Conservation (phyloP, 257 asterid genomes). For the Misopates orontium region DNA sequence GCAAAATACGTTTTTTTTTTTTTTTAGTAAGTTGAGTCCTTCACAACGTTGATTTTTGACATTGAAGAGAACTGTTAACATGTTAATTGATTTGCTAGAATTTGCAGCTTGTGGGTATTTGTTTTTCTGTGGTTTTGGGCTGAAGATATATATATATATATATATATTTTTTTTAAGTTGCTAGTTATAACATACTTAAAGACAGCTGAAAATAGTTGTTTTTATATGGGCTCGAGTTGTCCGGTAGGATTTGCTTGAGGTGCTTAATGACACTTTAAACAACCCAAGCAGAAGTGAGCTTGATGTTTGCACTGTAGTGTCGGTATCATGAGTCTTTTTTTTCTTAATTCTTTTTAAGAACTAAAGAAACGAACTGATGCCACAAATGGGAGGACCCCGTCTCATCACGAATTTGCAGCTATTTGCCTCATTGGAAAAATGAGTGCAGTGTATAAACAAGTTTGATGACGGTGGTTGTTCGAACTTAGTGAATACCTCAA, state of each 20-base stretch:
- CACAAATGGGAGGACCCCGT: not conserved
- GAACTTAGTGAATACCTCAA: too few relatives aligned
- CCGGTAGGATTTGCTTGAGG: not conserved
- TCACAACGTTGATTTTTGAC: not conserved
- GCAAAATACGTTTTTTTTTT: not conserved
- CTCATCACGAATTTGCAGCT: too few relatives aligned
- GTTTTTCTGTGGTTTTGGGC: not conserved
- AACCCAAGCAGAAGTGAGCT: not conserved
- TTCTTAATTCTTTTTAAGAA: not conserved
- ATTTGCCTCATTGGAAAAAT: too few relatives aligned
- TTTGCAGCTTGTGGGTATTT: not conserved
- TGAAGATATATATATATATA: too few relatives aligned
- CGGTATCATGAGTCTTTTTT: not conserved
- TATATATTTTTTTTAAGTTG: too few relatives aligned
- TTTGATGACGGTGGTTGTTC: too few relatives aligned
- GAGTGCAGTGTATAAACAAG: too few relatives aligned
- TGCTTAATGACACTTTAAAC: not conserved
- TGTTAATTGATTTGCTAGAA: not conserved
- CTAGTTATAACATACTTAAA: not conserved
- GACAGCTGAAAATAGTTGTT: not conserved
- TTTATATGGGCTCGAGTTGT: not conserved
- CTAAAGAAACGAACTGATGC: not conserved
- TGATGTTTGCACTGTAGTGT: not conserved
- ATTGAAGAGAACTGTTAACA: not conserved
- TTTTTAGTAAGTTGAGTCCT: constrained; percentile 8